Evolutionary conservation across 331 rosid species (phyloP), one percentile per base, ranked within the genome.

Genomic region (Stylosanthes scabra): DNA sequence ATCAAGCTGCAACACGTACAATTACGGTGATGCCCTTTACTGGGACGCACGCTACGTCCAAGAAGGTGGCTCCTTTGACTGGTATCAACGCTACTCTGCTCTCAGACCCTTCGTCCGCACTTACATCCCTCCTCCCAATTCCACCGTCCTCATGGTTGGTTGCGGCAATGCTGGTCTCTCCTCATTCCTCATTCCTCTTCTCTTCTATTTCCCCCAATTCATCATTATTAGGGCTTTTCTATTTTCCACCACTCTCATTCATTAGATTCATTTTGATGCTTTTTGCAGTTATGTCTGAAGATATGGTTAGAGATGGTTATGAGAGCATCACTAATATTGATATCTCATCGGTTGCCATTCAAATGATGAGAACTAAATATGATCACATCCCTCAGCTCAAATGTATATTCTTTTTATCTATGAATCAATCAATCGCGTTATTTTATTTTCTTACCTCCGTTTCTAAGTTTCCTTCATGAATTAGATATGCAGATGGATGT

Each of bases 401-500:
- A 91, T 91, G 99, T 95, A 91, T n/a, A n/a, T n/a, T n/a, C n/a
- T n/a, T n/a, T 6, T 34, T 6, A 3, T 34, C 6, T 3, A 27
- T 45, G 42, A 51, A 40, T 52, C 46, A 79, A 25, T 4, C 1
- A 34, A 47, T 37, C 44, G 8, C 56, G 8, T 11, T 59, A 39
- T 57, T 40, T 57, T 55, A 9, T 56, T 13, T 34, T 39, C 39
- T 74, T 41, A 27, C 61, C 47, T 34, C 63, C 40, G 56, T 63
- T 0, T 16, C 47, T 61, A 8, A 52, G 34, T 66, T 84, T 78
- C 73, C 68, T 79, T 78, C 44, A 41, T 75, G 64, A 80, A 58
- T n/a, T 63, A 94, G 99, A 94, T 63, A 76, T 88, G 91, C 84
- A 87, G 85, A 91, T 94, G 97, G 99, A 94, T 82, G 97, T 88